These are phyloP conservation scores for Acanthamoeba royreba DNA, from an alignment of 208 protist species.

Conservation along the genomic window DNA sequence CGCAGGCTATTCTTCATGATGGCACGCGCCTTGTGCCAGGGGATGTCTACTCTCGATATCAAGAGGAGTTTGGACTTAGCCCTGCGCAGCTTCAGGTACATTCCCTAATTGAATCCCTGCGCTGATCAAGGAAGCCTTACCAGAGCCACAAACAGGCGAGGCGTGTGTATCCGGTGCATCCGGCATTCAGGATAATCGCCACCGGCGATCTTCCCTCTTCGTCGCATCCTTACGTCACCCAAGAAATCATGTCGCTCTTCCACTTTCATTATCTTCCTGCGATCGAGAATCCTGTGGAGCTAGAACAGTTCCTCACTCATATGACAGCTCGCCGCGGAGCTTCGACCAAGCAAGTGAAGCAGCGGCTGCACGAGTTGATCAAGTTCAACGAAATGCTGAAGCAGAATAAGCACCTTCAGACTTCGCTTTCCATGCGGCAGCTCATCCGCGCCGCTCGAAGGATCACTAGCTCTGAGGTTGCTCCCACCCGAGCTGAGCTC, in stretches of 20 bases:
- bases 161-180: conserved; percentile 86
- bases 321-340: neutral
- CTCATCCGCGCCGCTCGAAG: neutral
- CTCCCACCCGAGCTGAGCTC: neutral
- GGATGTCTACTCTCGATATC: neutral
- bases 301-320: neutral
- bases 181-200: conserved; percentile 89
- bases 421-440: neutral
- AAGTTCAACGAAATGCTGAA: neutral
- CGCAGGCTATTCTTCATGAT: conserved; percentile 62
- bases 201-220: conserved; percentile 62
- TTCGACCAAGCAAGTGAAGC: neutral
- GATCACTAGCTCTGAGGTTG: neutral
- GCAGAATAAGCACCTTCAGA: conserved; percentile 28
- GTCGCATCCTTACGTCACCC: conserved; percentile 74
- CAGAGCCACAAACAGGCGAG: neutral
- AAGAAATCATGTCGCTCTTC: conserved; percentile 87
- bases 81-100: neutral
- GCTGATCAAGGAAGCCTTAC: neutral
- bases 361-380: neutral
- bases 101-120: too few relatives aligned
- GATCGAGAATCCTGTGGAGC: neutral
- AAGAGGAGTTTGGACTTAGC: neutral
- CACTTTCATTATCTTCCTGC: conserved; percentile 80
- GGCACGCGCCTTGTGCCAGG: conserved; percentile 84